These are phyloP conservation scores for Xylariaceae sp. DNA, from an alignment of 2,329 filamentous ascomycete species.

Conservation along the genomic window DNA sequence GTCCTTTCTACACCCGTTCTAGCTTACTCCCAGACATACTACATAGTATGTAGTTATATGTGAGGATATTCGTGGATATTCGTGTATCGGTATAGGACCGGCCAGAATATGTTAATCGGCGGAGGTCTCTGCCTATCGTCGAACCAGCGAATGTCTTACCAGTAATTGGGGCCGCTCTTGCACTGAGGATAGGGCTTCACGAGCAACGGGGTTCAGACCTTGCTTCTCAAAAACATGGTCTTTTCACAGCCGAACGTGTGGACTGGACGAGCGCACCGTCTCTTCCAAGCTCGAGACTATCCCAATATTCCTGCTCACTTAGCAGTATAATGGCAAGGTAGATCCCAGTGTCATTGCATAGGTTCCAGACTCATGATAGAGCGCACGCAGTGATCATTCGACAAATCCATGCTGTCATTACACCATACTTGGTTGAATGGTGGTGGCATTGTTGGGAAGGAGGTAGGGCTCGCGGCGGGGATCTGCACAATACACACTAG, in stretches of 20 bases:
- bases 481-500: constrained; percentile 6
- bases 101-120: not conserved
- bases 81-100: not conserved
- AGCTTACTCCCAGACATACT: too few species aligned
- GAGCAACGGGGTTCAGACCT: not conserved
- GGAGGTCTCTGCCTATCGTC: not conserved
- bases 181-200: not conserved
- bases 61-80: not conserved
- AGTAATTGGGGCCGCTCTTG: not conserved
- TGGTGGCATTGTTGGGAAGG: not conserved
- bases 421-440: not conserved
- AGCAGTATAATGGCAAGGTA: not conserved
- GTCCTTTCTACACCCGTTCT: too few species aligned
- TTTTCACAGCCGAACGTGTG: too few species aligned
- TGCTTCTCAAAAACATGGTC: too few species aligned
- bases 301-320: too few species aligned
- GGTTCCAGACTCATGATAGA: not conserved
- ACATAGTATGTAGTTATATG: too few species aligned
- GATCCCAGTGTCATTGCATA: not conserved
- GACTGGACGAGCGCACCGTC: too few species aligned
- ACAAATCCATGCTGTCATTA: not conserved
- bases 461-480: not conserved
- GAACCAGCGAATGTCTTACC: not conserved
- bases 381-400: not conserved
- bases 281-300: too few species aligned